Conservation (phyloP, 805 yeast genomes). For the Wickerhamiella azyma region DNA sequence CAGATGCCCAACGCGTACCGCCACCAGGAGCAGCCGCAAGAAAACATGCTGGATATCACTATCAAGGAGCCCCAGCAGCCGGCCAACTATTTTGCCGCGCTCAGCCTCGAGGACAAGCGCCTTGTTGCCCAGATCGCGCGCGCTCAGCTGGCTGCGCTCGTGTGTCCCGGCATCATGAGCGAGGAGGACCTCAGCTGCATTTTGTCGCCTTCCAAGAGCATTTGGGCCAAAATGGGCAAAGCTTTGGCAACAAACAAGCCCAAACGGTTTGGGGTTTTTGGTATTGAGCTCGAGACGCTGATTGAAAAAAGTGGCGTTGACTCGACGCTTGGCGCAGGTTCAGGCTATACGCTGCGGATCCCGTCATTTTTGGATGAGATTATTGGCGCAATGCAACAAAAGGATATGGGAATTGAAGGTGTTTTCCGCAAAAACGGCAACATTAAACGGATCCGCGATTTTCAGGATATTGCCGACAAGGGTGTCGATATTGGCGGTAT, state of each 20-base stretch:
- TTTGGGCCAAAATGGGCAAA: conserved; percentile 36
- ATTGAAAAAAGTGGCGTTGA: conserved; percentile 65
- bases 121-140: conserved; percentile 40
- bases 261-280: conserved; percentile 45
- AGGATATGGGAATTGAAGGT: conserved; percentile 91
- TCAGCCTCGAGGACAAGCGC: conserved; percentile 43
- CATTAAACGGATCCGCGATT: conserved; percentile 61
- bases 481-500: conserved; percentile 61
- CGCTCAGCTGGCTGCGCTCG: conserved; percentile 33
- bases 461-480: conserved; percentile 60
- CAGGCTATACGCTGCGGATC: conserved; percentile 47
- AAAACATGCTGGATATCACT: not conserved
- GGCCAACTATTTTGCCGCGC: conserved; percentile 22
- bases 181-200: conserved; percentile 20
- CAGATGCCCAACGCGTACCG: conserved; percentile 85
- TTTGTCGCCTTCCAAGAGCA: conserved; percentile 21
- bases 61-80: conserved; percentile 1
- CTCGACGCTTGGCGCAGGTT: conserved; percentile 68
- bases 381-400: conserved; percentile 66
- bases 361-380: conserved; percentile 83
- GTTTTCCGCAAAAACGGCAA: conserved; percentile 94
- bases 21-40: conserved; percentile 34
- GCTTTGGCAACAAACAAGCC: conserved; percentile 24
- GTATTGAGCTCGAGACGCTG: conserved; percentile 56
- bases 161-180: conserved; percentile 24